Evolutionary conservation across 495 filamentous ascomycete genomes (phyloP), one percentile per base, ranked within the genome.

Genomic region (Hamigera avellanea): DNA sequence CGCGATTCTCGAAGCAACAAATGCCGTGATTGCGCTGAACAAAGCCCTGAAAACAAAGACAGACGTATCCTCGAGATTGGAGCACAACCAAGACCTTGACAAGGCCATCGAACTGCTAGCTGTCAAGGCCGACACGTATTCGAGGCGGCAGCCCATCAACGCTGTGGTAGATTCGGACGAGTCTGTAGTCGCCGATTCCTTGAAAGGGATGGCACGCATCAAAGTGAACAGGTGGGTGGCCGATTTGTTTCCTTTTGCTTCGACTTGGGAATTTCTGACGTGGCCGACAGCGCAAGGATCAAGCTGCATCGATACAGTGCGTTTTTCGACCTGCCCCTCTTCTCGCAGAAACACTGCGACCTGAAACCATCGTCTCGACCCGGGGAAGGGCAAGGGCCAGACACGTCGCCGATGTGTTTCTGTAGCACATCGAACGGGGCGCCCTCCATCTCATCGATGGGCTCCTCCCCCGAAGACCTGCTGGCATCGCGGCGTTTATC

Each of bases 271-370:
- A n/a, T n/a, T 25, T 30, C 33, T 26, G 34, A 8, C 26, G 6
- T 8, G 7, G 25, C 7, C 25, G 12, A 9, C 39, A 77, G 73
- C 56, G 71, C 74, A 19, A 61, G 73, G 50, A 76, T 78, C 38
- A 78, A 76, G 46, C 53, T 68, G 1, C 73, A 78, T 34, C 70
- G 73, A 9, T 76, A 73, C 43, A 57, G 64, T 44, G 74, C 74
- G 23, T 78, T 78, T 49, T 70, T 64, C 26, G 72, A 78, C 39
- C 63, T 73, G 1, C 73, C 74, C 8, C 62, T 78, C 12, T 78
- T 76, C 51, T 61, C 67, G 9, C 69, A 66, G 31, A 69, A 66
- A 37, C 73, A 76, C 28, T 78, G 72, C 45, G 74, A 76, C 41
- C 53, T 78, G 6, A 66, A 58, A 31, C 50, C 54, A 6, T 49